phyloP scores from a whole-genome alignment of 2,329 filamentous ascomycete genomes.

The Aspergillus japonicus region DNA sequence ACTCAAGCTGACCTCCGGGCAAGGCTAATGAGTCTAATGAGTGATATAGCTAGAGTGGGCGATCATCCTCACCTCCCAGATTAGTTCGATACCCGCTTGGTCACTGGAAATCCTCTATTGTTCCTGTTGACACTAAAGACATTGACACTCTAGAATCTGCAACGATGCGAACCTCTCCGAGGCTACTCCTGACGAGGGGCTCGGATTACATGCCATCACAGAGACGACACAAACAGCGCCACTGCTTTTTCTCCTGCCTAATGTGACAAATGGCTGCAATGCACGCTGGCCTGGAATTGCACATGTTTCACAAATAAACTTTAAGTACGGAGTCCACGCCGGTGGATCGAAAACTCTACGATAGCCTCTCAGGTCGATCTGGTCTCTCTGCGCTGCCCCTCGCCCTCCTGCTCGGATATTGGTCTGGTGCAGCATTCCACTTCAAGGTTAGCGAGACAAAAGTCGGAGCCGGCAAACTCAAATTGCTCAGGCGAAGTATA shows the following conservation, averaged over 20 bases:
- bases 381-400: not conserved
- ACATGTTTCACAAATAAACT: constrained; percentile 7
- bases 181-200: not conserved
- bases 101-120: not conserved
- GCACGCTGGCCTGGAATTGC: not conserved
- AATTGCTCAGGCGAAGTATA: not conserved
- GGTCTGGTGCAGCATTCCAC: not conserved
- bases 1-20: not conserved
- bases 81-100: not conserved
- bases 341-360: constrained; percentile 4
- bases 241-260: constrained; percentile 2
- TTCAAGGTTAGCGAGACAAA: not conserved
- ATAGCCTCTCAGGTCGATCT: not conserved
- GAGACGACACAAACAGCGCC: not conserved
- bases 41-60: not conserved
- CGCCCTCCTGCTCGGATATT: not conserved
- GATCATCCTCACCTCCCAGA: not conserved
- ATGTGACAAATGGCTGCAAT: not conserved
- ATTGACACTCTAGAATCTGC: not conserved
- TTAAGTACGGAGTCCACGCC: constrained; percentile 2
- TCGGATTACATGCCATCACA: not conserved
- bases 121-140: not conserved
- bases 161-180: not conserved
- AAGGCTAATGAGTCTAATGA: not conserved
- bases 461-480: not conserved